Conservation (phyloP, 1,284 basidiomycete genomes). For the Moniliophthora roreri region DNA sequence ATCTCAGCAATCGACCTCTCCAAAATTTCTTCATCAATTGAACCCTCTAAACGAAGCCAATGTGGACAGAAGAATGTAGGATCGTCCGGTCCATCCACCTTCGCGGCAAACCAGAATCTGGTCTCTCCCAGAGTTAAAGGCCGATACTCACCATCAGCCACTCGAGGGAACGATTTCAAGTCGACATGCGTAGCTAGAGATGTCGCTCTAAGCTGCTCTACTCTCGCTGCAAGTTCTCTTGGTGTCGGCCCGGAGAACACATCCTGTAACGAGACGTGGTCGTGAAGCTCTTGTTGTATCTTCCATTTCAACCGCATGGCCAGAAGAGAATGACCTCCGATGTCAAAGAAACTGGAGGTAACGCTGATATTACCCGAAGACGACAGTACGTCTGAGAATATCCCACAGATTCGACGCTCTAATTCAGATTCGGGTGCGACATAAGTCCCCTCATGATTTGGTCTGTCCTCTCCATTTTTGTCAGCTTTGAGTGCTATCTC, state of each 20-base stretch:
- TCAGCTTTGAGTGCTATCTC: not conserved
- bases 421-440: not conserved
- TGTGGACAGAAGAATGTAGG: not conserved
- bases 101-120: not conserved
- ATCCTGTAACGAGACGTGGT: constrained; percentile 1
- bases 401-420: not conserved
- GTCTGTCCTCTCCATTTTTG: not conserved
- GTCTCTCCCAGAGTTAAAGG: not conserved
- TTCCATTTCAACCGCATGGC: constrained; percentile 2
- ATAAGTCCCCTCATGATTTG: not conserved
- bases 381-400: not conserved
- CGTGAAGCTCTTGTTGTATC: not conserved
- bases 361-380: not conserved
- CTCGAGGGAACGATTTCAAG: not conserved
- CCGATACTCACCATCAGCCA: not conserved
- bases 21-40: not conserved
- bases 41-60: not conserved
- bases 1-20: not conserved
- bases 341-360: constrained; percentile 3
- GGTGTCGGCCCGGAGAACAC: not conserved
- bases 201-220: not conserved
- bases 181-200: not conserved
- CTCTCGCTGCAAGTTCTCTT: not conserved
- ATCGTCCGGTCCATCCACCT: constrained; percentile 3
- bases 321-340: constrained; percentile 2